Evolutionary conservation across 2,329 filamentous ascomycete genomes (phyloP).

Genomic region (Dothideomycetes sp.): DNA sequence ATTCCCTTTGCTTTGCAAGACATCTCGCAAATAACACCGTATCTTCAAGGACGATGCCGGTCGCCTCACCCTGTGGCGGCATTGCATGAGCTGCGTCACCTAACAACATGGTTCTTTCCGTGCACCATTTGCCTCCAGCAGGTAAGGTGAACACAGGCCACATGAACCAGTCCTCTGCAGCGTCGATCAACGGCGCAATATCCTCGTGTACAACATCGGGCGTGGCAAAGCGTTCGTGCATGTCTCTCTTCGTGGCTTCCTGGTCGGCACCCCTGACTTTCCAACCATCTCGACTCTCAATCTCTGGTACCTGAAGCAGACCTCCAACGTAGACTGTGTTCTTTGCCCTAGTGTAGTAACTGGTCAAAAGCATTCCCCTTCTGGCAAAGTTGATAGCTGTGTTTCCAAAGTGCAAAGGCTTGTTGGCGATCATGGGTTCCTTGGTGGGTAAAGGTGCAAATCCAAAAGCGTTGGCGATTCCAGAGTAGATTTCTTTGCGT

Average conservation of each 20-base stretch:
- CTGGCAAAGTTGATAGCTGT: slow-evolving; percentile 39
- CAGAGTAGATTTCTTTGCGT: slow-evolving; percentile 34
- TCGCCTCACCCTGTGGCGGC: slow-evolving; percentile 44
- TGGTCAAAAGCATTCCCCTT: slow-evolving; percentile 37
- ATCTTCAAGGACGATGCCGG: slow-evolving; percentile 45
- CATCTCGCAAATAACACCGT: slow-evolving; percentile 40
- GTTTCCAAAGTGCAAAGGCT: slow-evolving; percentile 30
- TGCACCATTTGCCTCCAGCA: slow-evolving; percentile 36
- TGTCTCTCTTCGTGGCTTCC: slow-evolving; percentile 33
- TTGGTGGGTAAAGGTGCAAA: slow-evolving; percentile 30
- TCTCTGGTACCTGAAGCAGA: slow-evolving; percentile 36
- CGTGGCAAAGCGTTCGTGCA: slow-evolving; percentile 33
- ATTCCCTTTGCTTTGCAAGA: slow-evolving; percentile 35
- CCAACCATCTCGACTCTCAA: slow-evolving; percentile 37
- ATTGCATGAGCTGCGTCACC: slow-evolving; percentile 42
- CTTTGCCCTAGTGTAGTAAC: slow-evolving; percentile 29
- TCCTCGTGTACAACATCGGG: slow-evolving; percentile 31
- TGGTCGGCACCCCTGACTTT: slow-evolving; percentile 36
- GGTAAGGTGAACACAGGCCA: slow-evolving; percentile 39
- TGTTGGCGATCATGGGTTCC: slow-evolving; percentile 3
- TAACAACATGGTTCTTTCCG: slow-evolving; percentile 35
- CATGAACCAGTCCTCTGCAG: slow-evolving; percentile 35
- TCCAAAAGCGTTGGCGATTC: slow-evolving; percentile 39
- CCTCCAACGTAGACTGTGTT: slow-evolving; percentile 36
- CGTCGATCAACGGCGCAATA: slow-evolving; percentile 31